Conservation (phyloP, 1,284 basidiomycete species). For the Phellopilus nigrolimitatus region DNA sequence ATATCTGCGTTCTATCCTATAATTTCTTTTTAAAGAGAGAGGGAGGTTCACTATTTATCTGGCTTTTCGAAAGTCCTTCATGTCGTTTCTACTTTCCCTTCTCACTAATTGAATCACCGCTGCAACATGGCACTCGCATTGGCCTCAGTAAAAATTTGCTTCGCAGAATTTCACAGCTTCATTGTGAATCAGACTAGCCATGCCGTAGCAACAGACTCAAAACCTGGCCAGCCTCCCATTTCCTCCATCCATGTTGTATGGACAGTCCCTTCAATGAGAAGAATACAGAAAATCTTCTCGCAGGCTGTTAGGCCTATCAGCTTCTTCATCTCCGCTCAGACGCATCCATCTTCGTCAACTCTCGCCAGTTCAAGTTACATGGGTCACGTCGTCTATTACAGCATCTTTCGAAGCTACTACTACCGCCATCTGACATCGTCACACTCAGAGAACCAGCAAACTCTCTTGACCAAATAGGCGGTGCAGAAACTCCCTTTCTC, state of each 20-base stretch:
- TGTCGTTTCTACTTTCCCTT: too few species aligned
- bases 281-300: not conserved
- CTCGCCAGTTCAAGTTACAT: not conserved
- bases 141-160: not conserved
- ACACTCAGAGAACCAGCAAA: not conserved
- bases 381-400: not conserved
- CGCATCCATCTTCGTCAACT: conserved; percentile 12
- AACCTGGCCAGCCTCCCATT: not conserved
- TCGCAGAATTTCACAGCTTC: not conserved
- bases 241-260: not conserved
- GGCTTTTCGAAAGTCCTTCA: too few species aligned
- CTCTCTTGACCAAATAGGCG: not conserved
- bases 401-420: not conserved
- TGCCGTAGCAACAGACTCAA: too few species aligned
- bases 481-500: conserved; percentile 2
- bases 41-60: too few species aligned
- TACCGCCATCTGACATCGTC: not conserved
- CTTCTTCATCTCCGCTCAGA: conserved; percentile 4
- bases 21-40: too few species aligned
- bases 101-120: too few species aligned
- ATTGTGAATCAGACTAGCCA: too few species aligned
- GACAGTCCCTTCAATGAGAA: not conserved
- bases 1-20: too few species aligned
- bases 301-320: not conserved
- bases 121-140: too few species aligned